Evolutionary conservation across 139 green algal species (phyloP).

Genomic region (Chlorella sp.): DNA sequence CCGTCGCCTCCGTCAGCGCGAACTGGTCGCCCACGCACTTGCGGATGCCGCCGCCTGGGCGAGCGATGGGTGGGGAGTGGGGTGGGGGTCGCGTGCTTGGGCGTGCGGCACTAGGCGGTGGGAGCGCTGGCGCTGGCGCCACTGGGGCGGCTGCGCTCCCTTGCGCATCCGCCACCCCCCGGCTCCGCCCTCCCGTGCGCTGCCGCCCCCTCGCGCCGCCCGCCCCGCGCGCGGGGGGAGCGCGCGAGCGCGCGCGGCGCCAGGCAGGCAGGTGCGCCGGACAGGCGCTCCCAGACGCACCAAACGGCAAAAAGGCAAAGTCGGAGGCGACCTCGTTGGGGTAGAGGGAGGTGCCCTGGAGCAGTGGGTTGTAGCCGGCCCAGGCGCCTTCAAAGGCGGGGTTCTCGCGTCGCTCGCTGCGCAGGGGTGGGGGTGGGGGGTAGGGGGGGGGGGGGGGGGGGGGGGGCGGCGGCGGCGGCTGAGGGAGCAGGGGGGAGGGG

Average conservation of each 20-base stretch:
- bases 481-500: not conserved
- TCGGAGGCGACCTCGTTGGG: slow-evolving; percentile 95
- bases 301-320: slow-evolving; percentile 98
- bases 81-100: too few species aligned
- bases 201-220: too few species aligned
- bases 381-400: slow-evolving; percentile 60
- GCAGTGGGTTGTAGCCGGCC: slow-evolving; percentile 72
- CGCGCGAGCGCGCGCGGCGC: not conserved
- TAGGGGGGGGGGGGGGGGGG: not conserved
- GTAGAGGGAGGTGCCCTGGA: slow-evolving; percentile 73
- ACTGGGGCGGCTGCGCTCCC: too few species aligned
- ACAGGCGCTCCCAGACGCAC: not conserved
- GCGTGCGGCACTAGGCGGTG: too few species aligned
- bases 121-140: too few species aligned
- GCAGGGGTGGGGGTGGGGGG: too few species aligned
- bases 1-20: slow-evolving; percentile 85
- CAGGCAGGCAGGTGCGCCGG: not conserved
- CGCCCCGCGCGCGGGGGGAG: too few species aligned
- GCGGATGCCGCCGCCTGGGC: slow-evolving; percentile 80
- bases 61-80: not conserved
- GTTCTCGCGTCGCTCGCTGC: slow-evolving; percentile 47
- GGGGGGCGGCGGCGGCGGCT: not conserved
- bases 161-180: too few species aligned
- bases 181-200: too few species aligned
- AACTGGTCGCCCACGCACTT: slow-evolving; percentile 99